Base-by-base conservation (phyloP, 768 basidiomycete genomes). In the Ramaria sp. region DNA sequence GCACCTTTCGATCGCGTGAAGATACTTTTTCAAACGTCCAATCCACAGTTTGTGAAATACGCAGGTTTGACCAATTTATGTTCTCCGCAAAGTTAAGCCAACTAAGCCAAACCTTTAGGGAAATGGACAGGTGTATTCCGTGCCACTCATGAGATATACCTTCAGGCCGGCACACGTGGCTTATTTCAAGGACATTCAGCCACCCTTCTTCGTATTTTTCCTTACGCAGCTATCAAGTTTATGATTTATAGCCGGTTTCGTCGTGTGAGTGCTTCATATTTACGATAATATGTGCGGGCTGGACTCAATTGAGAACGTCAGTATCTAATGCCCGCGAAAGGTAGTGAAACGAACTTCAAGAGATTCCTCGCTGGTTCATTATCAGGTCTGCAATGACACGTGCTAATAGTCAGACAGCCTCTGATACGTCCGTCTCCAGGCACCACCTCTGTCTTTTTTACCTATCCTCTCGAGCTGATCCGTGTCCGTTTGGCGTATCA, bases 1-100 rank as follows among this genome's bases (percentile, higher is more conserved):
- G 96, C 96, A 19, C 96, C 96, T 3, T 78, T 99, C 50, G 96
- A 99, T 69, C 78, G 96, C 67, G 94, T 99, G 63, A 99, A 99
- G 74, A 99, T 99, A 64, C 83, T 99, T 50, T 96, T 98, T 67
- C 95, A 99, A 69, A 91, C 96, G 0, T 91, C 91, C 7, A 96
- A 95, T 69, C 88, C 89, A 7, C 95, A 98, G 58, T 99, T 88
- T 67, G 79, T 82, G 67, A 90, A 92, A 69, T 98, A 94, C 72
- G 82, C 93, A 58, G 94, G 94, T 91, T 58, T 58, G 81, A 65
- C 13, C 34, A n/a, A 38, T 19, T 30, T 15, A 67, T 43, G 68
- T 69, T 55, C 69, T 70, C 50, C 48, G 11, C 33, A 24, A 27
- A 7, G 11, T 27, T 37, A 12, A 15, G 24, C 2, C 9, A 3